These are phyloP conservation scores for Claviceps spartinae DNA, from an alignment of 2,329 filamentous ascomycete species.

Conservation along the genomic window DNA sequence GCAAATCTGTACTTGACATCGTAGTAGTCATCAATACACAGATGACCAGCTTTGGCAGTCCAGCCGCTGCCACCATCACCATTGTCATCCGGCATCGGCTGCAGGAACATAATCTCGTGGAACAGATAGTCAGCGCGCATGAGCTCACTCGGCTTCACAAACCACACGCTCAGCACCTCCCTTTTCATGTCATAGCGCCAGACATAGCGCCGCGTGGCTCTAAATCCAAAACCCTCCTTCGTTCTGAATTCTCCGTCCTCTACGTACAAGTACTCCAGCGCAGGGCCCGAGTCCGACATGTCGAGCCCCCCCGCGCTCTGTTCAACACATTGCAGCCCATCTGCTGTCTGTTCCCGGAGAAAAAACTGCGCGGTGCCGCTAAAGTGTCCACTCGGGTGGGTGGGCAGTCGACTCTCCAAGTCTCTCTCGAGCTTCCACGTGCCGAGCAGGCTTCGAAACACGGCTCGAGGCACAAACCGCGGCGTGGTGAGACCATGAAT, in stretches of 20 bases:
- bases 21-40: slow-evolving; percentile 61
- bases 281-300: slow-evolving; percentile 16
- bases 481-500: slow-evolving; percentile 27
- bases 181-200: slow-evolving; percentile 52
- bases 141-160: slow-evolving; percentile 50
- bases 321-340: slow-evolving; percentile 28
- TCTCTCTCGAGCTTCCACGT: slow-evolving; percentile 50
- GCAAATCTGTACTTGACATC: slow-evolving; percentile 55
- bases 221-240: slow-evolving; percentile 40
- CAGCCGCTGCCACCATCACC: slow-evolving; percentile 28
- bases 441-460: slow-evolving; percentile 59
- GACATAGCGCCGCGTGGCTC: slow-evolving; percentile 52
- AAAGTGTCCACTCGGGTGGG: slow-evolving; percentile 51
- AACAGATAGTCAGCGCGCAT: slow-evolving; percentile 59
- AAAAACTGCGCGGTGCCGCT: slow-evolving; percentile 52
- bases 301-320: neutral
- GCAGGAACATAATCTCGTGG: slow-evolving; percentile 53
- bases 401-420: slow-evolving; percentile 37
- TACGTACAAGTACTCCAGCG: slow-evolving; percentile 53
- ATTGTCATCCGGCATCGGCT: slow-evolving; percentile 18
- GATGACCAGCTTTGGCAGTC: slow-evolving; percentile 52
- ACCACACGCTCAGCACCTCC: slow-evolving; percentile 59
- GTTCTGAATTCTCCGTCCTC: slow-evolving; percentile 54
- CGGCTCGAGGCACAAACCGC: slow-evolving; percentile 47
- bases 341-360: slow-evolving; percentile 43